These are phyloP conservation scores for Larix sibirica DNA, from an alignment of 83 land plant species.

Conservation along the genomic window DNA sequence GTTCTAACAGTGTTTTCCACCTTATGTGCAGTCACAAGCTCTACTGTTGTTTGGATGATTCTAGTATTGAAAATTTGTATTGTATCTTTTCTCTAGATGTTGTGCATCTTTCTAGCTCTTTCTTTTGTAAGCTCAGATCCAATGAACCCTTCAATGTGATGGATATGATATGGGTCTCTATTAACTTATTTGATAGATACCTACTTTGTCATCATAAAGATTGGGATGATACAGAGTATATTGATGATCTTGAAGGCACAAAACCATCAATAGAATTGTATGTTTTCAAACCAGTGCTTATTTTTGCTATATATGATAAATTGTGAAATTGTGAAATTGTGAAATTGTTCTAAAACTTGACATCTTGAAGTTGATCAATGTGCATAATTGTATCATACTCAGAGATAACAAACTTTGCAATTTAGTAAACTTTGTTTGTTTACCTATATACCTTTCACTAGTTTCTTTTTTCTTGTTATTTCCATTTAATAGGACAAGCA, in stretches of 20 bases:
- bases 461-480: too few species aligned
- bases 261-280: slow-evolving; percentile 65
- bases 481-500: too few species aligned
- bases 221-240: slow-evolving; percentile 87
- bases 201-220: slow-evolving; percentile 59
- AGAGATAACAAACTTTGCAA: too few species aligned
- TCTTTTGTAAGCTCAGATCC: neutral
- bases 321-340: neutral
- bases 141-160: neutral
- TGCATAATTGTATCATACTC: slow-evolving; percentile 13
- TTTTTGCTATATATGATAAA: neutral
- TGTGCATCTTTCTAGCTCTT: neutral
- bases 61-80: too few species aligned
- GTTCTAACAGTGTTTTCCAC: too few species aligned
- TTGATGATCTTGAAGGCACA: slow-evolving; percentile 65
- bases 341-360: neutral
- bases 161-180: neutral
- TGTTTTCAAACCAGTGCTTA: neutral
- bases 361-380: neutral
- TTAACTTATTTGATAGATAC: neutral
- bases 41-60: too few species aligned
- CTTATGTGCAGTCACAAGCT: too few species aligned
- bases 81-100: too few species aligned
- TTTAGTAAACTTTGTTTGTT: too few species aligned
- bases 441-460: too few species aligned